A percentile compares a stretch with the other conserved stretches of the same genome.
Evolutionary conservation across 2,329 filamentous ascomycete genomes (phyloP).

Genomic region (Alternaria postmessia): DNA sequence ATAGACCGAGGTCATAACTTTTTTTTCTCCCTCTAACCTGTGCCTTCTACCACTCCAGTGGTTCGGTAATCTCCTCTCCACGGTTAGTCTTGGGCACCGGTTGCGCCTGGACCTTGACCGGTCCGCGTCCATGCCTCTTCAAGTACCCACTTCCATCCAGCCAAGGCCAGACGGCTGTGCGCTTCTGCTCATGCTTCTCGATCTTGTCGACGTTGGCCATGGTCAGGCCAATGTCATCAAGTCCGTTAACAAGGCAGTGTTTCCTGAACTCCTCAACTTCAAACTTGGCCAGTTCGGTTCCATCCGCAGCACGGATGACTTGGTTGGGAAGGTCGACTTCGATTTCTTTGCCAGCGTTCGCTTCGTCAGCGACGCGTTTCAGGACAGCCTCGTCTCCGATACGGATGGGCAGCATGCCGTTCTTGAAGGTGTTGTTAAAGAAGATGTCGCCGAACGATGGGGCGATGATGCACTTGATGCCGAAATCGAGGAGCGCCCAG

Average conservation of each 20-base stretch:
- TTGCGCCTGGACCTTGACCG: constrained; percentile 69
- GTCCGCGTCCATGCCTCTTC: constrained; percentile 62
- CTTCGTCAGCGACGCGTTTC: constrained; percentile 76
- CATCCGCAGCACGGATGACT: constrained; percentile 77
- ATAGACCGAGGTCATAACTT: constrained; percentile 1
- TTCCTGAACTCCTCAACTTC: constrained; percentile 93
- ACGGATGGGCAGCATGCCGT: constrained; percentile 92
- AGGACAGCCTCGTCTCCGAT: constrained; percentile 74
- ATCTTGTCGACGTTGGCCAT: constrained; percentile 94
- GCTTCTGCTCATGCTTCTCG: constrained; percentile 77
- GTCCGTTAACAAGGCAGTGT: constrained; percentile 90
- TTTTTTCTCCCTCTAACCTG: not conserved
- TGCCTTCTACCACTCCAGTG: constrained; percentile 78
- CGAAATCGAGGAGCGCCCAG: constrained; percentile 96
- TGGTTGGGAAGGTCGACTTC: constrained; percentile 91
- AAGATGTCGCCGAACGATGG: constrained; percentile 92
- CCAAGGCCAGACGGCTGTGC: constrained; percentile 85
- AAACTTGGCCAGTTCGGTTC: constrained; percentile 78
- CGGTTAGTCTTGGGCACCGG: constrained; percentile 89
- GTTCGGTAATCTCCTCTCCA: constrained; percentile 83
- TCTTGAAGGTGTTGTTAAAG: constrained; percentile 99
- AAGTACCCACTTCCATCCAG: constrained; percentile 87
- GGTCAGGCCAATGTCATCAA: constrained; percentile 95
- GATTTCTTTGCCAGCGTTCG: constrained; percentile 79
- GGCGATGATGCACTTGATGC: constrained; percentile 92